These are phyloP conservation scores for Auricularia auricula-judae DNA, from an alignment of 768 basidiomycete species.

Conservation along the genomic window DNA sequence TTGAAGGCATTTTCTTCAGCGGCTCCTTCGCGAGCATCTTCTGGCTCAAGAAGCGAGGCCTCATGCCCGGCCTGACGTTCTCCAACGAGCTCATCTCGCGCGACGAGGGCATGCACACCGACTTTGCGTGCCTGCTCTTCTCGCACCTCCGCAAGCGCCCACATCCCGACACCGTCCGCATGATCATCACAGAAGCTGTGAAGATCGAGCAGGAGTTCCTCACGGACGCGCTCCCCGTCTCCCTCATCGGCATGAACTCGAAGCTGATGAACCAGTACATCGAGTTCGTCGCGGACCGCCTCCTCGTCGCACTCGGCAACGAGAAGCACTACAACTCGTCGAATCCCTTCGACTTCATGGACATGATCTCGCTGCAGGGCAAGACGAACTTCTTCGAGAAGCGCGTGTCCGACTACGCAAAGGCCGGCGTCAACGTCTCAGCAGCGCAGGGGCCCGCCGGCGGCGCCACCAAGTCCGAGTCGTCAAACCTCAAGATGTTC, in stretches of 20 bases:
- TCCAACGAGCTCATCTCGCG: slow-evolving; percentile 94
- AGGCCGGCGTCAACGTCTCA: slow-evolving; percentile 26
- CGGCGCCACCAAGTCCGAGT: not conserved
- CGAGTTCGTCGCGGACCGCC: slow-evolving; percentile 83
- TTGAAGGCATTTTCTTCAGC: slow-evolving; percentile 96
- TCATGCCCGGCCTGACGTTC: slow-evolving; percentile 98
- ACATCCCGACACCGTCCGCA: slow-evolving; percentile 61
- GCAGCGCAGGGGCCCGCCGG: slow-evolving; percentile 5
- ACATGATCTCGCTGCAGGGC: slow-evolving; percentile 88
- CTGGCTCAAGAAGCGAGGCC: slow-evolving; percentile 93
- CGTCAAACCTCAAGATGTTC: slow-evolving; percentile 14
- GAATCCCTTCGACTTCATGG: slow-evolving; percentile 93
- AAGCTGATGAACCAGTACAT: slow-evolving; percentile 86
- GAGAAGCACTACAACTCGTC: slow-evolving; percentile 60
- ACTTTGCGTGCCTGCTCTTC: slow-evolving; percentile 88
- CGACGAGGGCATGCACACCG: slow-evolving; percentile 94
- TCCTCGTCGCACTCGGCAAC: slow-evolving; percentile 76
- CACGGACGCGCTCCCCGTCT: slow-evolving; percentile 79
- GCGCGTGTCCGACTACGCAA: slow-evolving; percentile 60
- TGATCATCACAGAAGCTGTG: slow-evolving; percentile 75
- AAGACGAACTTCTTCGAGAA: slow-evolving; percentile 98
- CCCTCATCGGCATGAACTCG: slow-evolving; percentile 87
- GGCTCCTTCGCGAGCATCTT: slow-evolving; percentile 90
- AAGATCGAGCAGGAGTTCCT: slow-evolving; percentile 80
- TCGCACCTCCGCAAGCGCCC: slow-evolving; percentile 70